These are phyloP conservation scores for Globisporangium cylindrosporum DNA, from an alignment of 352 stramenopile genomes.

Conservation along the genomic window DNA sequence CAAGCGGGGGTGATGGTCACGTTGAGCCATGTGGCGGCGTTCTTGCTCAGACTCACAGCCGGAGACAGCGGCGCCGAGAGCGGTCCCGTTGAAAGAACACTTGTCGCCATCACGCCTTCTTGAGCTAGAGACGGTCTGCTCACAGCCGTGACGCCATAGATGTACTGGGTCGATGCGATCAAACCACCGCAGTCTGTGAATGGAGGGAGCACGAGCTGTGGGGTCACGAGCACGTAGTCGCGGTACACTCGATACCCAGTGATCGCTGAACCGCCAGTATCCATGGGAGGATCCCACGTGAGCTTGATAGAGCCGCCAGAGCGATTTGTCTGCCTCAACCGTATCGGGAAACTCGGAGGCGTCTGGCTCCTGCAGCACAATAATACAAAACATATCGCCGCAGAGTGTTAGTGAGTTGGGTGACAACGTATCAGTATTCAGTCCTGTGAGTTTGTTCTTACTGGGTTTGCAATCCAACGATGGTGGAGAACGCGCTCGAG, in stretches of 20 bases:
- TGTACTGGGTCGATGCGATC: conserved; percentile 30
- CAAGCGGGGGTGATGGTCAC: conserved; percentile 33
- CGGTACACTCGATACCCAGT: conserved; percentile 60
- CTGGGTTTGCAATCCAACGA: conserved; percentile 35
- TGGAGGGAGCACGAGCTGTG: conserved; percentile 26
- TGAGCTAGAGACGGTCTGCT: conserved; percentile 20
- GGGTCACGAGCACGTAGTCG: conserved; percentile 41
- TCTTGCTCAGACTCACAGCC: conserved; percentile 16
- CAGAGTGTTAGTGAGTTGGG: background rate
- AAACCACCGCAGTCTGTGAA: conserved; percentile 49
- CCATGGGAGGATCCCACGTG: conserved; percentile 37
- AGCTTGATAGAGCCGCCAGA: conserved; percentile 46
- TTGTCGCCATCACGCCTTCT: conserved; percentile 36
- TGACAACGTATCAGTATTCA: background rate
- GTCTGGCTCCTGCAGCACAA: conserved; percentile 29
- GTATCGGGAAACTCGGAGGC: conserved; percentile 28
- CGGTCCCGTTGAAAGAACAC: conserved; percentile 22
- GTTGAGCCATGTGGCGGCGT: conserved; percentile 31
- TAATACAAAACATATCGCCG: background rate
- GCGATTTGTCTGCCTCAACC: conserved; percentile 22
- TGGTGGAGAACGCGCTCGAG: conserved; percentile 25
- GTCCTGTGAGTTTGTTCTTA: conserved; percentile 15
- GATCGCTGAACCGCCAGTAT: conserved; percentile 34
- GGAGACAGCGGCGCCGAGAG: conserved; percentile 32
- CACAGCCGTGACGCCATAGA: conserved; percentile 47